A percentile compares a stretch with the other conserved stretches of the same genome.
Evolutionary conservation across 2,329 filamentous ascomycete species (phyloP).

Genomic region (Aspergillus flavus): DNA sequence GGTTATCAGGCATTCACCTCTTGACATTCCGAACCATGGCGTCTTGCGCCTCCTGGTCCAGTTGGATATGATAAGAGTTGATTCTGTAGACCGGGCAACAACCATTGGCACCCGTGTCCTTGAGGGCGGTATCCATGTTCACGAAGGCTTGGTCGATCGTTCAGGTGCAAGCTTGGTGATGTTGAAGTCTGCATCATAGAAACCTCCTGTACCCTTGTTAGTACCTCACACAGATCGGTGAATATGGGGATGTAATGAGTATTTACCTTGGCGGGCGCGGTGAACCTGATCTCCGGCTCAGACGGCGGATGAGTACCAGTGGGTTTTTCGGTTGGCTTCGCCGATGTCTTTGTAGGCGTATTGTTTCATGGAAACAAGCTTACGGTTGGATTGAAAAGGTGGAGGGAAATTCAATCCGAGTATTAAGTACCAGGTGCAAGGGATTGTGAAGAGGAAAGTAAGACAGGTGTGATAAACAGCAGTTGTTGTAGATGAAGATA

Average conservation of each 20-base stretch:
- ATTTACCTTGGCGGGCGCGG: not conserved
- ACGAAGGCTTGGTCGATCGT: not conserved
- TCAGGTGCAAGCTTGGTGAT: not conserved
- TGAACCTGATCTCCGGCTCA: not conserved
- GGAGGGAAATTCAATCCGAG: too few species aligned
- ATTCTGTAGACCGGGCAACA: not conserved
- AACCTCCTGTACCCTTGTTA: not conserved
- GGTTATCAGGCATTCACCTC: not conserved
- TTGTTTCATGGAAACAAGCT: not conserved
- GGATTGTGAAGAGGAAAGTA: too few species aligned
- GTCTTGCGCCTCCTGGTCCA: not conserved
- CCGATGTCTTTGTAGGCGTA: not conserved
- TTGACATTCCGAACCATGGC: not conserved
- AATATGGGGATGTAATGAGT: not conserved
- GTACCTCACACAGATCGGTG: not conserved
- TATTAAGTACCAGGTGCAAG: too few species aligned
- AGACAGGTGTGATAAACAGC: too few species aligned
- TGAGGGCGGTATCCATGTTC: not conserved
- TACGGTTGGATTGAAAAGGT: not conserved
- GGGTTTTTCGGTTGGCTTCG: not conserved
- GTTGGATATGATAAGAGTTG: not conserved
- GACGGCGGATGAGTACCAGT: not conserved
- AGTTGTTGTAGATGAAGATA: too few species aligned
- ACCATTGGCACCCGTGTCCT: not conserved
- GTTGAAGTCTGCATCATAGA: not conserved